Evolutionary conservation across 225 moss, liverwort and hornwort species (phyloP).

Genomic region (Physcomitrellopsis africana): DNA sequence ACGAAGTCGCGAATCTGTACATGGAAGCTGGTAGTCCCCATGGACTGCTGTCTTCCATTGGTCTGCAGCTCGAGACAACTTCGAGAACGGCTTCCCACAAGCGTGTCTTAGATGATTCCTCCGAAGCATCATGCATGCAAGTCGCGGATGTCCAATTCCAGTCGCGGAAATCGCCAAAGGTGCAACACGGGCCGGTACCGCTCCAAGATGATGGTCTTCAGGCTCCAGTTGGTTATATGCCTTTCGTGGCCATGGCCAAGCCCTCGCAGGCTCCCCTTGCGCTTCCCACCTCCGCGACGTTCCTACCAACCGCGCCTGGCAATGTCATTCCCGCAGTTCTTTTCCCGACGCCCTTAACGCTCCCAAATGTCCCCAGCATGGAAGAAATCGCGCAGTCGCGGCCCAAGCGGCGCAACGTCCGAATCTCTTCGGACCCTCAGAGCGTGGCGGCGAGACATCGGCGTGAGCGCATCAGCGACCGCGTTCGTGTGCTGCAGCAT

Average conservation of each 20-base stretch:
- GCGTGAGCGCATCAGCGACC: slow-evolving; percentile 62
- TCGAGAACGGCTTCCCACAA: slow-evolving; percentile 27
- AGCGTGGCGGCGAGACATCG: slow-evolving; percentile 71
- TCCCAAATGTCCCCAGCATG: slow-evolving; percentile 33
- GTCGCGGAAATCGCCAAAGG: slow-evolving; percentile 36
- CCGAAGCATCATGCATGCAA: slow-evolving; percentile 37
- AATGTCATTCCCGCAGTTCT: slow-evolving; percentile 18
- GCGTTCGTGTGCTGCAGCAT: slow-evolving; percentile 66
- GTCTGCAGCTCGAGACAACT: slow-evolving; percentile 33
- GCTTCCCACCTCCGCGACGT: slow-evolving; percentile 8
- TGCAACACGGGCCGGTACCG: background rate
- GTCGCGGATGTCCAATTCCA: slow-evolving; percentile 13
- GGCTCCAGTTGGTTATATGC: slow-evolving; percentile 22
- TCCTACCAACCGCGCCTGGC: slow-evolving; percentile 13
- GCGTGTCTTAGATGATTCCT: slow-evolving; percentile 29
- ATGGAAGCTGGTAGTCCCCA: slow-evolving; percentile 29
- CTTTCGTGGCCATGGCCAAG: slow-evolving; percentile 7
- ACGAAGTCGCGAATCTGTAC: slow-evolving; percentile 21
- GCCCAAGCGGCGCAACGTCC: slow-evolving; percentile 70
- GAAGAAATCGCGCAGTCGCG: slow-evolving; percentile 53
- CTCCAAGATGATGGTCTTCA: background rate
- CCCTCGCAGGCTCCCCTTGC: slow-evolving; percentile 9
- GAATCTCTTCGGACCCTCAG: slow-evolving; percentile 71
- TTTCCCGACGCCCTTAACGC: slow-evolving; percentile 24
- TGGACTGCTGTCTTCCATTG: slow-evolving; percentile 31